A percentile compares a stretch with the other conserved stretches of the same genome.
phyloP scores from a whole-genome alignment of 139 green algal species.

The Zygnema cylindricum region DNA sequence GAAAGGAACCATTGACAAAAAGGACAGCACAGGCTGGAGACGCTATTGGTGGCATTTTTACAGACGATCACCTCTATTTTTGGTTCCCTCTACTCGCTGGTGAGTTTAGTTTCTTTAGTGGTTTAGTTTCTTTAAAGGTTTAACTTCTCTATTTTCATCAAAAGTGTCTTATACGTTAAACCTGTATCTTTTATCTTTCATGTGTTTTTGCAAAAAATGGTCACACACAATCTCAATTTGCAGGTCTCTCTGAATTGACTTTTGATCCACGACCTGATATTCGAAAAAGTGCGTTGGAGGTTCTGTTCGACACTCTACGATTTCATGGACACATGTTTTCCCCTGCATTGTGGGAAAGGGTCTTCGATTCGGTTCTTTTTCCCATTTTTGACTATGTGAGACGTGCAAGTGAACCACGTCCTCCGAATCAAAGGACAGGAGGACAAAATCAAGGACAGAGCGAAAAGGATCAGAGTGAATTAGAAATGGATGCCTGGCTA shows the following conservation, averaged over 20 bases:
- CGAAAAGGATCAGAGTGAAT: slow-evolving; percentile 22
- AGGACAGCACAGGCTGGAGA: background rate
- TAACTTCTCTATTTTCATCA: too few species aligned
- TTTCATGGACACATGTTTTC: slow-evolving; percentile 93
- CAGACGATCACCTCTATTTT: slow-evolving; percentile 96
- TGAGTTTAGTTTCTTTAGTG: too few species aligned
- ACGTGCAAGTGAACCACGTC: slow-evolving; percentile 60
- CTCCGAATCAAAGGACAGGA: background rate
- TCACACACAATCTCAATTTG: too few species aligned
- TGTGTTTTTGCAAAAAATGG: too few species aligned
- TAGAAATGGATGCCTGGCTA: slow-evolving; percentile 81
- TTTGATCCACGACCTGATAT: slow-evolving; percentile 94
- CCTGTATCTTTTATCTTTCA: too few species aligned
- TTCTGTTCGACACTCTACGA: slow-evolving; percentile 94
- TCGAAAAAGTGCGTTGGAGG: slow-evolving; percentile 69
- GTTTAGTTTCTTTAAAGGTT: too few species aligned
- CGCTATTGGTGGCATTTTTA: slow-evolving; percentile 68
- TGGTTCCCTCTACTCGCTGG: slow-evolving; percentile 97
- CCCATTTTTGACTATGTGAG: slow-evolving; percentile 97
- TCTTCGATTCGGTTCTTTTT: slow-evolving; percentile 95
- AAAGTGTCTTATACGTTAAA: too few species aligned
- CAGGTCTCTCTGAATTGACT: slow-evolving; percentile 92
- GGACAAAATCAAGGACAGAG: background rate
- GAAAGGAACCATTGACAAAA: background rate
- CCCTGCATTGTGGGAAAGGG: slow-evolving; percentile 86